Percentiles rank a stretch among this genome's conserved stretches.
These are phyloP conservation scores for Xylaria longipes DNA, from an alignment of 495 filamentous ascomycete genomes.

Conservation along the genomic window DNA sequence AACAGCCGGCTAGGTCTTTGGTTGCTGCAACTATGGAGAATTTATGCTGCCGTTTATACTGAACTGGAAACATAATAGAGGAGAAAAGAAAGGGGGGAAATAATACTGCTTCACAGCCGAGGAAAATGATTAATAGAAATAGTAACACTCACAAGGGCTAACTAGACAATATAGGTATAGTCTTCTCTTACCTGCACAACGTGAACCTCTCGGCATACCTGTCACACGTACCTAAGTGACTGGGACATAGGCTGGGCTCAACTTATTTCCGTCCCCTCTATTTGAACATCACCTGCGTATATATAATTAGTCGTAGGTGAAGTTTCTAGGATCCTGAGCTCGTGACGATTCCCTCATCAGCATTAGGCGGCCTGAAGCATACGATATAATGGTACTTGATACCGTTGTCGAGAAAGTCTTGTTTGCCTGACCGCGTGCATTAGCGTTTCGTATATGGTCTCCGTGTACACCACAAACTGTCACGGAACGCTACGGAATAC, in stretches of 20 bases:
- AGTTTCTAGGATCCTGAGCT: not conserved
- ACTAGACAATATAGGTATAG: not conserved
- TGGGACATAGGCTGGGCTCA: too few relatives aligned
- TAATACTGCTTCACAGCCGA: not conserved
- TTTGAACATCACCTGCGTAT: not conserved
- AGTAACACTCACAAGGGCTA: not conserved
- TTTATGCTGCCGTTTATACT: not conserved
- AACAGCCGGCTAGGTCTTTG: not conserved
- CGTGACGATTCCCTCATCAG: not conserved
- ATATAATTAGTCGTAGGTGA: not conserved
- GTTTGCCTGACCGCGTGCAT: not conserved
- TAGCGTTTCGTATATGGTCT: not conserved
- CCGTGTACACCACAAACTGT: not conserved
- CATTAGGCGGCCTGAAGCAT: not conserved
- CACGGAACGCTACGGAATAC: too few relatives aligned
- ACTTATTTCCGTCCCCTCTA: not conserved
- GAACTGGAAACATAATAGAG: not conserved
- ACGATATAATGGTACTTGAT: not conserved
- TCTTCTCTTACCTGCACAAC: not conserved
- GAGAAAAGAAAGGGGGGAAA: not conserved
- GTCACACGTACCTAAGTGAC: too few relatives aligned
- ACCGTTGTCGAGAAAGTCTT: not conserved
- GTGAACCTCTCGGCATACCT: not conserved
- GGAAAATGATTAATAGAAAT: not conserved
- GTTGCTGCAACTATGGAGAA: not conserved